Evolutionary conservation across 768 basidiomycete genomes (phyloP).

Genomic region (Rhizopogon vulgaris): DNA sequence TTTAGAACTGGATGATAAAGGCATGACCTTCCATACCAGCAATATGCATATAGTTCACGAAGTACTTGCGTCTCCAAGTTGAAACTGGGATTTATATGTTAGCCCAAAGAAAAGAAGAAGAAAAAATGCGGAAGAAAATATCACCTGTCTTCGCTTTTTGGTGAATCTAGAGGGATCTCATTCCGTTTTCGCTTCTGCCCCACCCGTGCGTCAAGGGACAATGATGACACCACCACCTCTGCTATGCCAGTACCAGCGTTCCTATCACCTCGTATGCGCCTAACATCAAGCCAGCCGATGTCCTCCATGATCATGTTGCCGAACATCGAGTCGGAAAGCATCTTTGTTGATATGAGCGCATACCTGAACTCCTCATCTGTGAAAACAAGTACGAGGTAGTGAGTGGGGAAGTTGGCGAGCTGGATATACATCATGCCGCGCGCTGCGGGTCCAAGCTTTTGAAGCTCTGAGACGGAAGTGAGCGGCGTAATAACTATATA

Average conservation of each 20-base stretch:
- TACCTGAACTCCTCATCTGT: conserved; percentile 74
- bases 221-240: conserved; percentile 7
- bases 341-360: conserved; percentile 68
- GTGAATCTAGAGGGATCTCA: neutral
- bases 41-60: conserved; percentile 79
- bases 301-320: conserved; percentile 65
- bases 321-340: conserved; percentile 48
- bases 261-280: conserved; percentile 52
- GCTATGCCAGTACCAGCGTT: conserved; percentile 10
- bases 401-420: conserved; percentile 66
- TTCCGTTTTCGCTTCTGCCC: conserved; percentile 28
- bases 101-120: too few relatives aligned
- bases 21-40: conserved; percentile 51
- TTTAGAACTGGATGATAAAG: neutral
- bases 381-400: conserved; percentile 83
- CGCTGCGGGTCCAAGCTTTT: conserved; percentile 60
- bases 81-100: conserved; percentile 33
- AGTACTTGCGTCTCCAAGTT: conserved; percentile 67
- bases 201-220: conserved; percentile 12
- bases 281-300: conserved; percentile 72
- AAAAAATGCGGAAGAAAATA: conserved; percentile 3
- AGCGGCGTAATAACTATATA: neutral
- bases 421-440: conserved; percentile 71
- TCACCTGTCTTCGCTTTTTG: conserved; percentile 24
- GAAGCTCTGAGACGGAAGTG: conserved; percentile 42